Evolutionary conservation across 2,329 filamentous ascomycete genomes (phyloP), one percentile per base, ranked within the genome.

Genomic region (Aspergillus texensis): DNA sequence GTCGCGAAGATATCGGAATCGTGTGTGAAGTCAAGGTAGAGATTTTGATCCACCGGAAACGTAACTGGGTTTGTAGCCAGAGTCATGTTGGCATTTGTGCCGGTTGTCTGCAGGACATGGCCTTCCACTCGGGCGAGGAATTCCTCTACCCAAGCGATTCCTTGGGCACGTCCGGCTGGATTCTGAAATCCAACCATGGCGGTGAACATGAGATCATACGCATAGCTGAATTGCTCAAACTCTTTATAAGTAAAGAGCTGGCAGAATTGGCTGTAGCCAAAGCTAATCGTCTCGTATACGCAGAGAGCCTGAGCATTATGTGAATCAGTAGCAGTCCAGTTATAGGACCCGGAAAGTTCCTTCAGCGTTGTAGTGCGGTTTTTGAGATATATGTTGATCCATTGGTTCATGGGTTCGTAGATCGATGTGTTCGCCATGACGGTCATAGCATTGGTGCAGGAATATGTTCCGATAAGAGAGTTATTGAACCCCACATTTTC

Each of bases 281-380:
- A 88, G 1, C 89, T 88, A n/a, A 92, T 85, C 0, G 89, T 92
- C 75, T 94, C 91, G 71, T 93, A 94, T 0, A 91, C 88, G 69
- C 91, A 94, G 73, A 93, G 82, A 3, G 83, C 88, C 75, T 93
- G 91, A 0, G 88, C 88, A 21, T 89, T 86, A 75, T 89, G 91
- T 0, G 85, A 85, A 70, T 91, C 88, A 3, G 82, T 76, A 4
- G 86, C 72, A 1, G 86, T 89, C 88, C 90, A 92, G 60, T 89
- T 85, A 72, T 88, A 84, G 24, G 81, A 82, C 1, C 83, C 75
- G 0, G 88, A 81, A 76, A 88, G 78, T 5, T 79, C 75, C 34
- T 84, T 81, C 59, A 93, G 83, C 3, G 90, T 85, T 21, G 81
- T 75, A 11, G 87, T 88, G 2, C 89, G 88, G 62, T 91, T 84